Base-by-base conservation (phyloP, 1,284 basidiomycete genomes). In the Flammula alnicola region DNA sequence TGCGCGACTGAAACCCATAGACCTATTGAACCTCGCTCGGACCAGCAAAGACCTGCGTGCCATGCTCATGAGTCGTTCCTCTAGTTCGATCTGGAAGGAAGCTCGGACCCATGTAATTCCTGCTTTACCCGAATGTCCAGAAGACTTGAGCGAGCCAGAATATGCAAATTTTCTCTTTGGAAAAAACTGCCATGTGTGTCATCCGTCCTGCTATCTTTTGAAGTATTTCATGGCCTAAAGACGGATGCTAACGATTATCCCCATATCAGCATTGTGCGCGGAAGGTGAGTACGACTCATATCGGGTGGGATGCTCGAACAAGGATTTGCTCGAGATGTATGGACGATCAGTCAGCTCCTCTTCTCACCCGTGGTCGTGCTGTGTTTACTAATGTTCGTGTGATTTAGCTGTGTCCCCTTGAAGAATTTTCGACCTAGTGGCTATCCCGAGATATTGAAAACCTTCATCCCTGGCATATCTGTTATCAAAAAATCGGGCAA, bases 161-260 rank as follows among this genome's bases (percentile, higher is more conserved):
- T 71, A 65, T 49, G 62, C 63, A 3, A 57, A 66, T 35, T 55
- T 69, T 6, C 47, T 60, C 9, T 70, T 66, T 36, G 60, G 56
- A 11, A 57, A 54, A 17, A 33, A 55, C 23, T 71, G 69, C 35
- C 54, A 63, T 32, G 69, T 70, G 40, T 11, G 63, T 56, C 23
- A 33, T 10, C 17, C 7, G n/a, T 16, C n/a, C 11, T 20, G 2
- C 26, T 14, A 2, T 25, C 5, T 3, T 22, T 22, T 5, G 31
- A 23, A 12, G 20, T 31, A 46, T 37, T 4, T 14, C 16, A 14
- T 32, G 3, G 9, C 3, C 16, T 32, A 7, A 7, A 9, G 12
- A 12, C 30, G 16, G 12, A 32, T 32, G 30, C 30, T 32, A 3
- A 32, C n/a, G n/a, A 32, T 16, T n/a, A 16, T 32, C 16, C 30